Evolutionary conservation across 2,329 filamentous ascomycete species (phyloP), one percentile per base, ranked within the genome.

Genomic region (Verticillium albo-atrum): DNA sequence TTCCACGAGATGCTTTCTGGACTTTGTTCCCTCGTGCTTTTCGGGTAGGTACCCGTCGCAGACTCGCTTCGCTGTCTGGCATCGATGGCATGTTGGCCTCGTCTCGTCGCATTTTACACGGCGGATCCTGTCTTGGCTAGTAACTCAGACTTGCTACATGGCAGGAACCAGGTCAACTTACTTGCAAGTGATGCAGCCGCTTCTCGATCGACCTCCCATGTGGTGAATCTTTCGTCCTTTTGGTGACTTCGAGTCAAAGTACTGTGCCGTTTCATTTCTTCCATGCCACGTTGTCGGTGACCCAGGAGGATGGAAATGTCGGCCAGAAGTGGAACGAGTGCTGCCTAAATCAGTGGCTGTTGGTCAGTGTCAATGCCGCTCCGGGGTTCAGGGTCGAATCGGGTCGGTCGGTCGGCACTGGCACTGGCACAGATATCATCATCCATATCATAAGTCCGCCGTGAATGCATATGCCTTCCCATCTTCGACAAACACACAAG

Each of bases 31-130:
- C 6, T 63, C 60, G 2, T 63, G 57, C 0, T 15, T 15, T 6
- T 37, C 34, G 17, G 65, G 58, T 1, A 70, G 62, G 59, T 75
- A 75, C 15, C 72, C 72, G 57, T 74, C 73, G 58, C 73, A 75
- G 12, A 63, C 65, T 2, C 73, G 71, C 55, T 65, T 65, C 6
- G 67, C 62, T 6, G 27, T 64, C 25, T 62, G 15, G 17, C 67
- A 73, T 32, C 67, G 67, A 6, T 63, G 63, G 58, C 73, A 75
- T 1, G 55, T 54, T 0, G 73, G 73, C 37, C 68, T 70, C 17
- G 61, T 56, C 62, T 72, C 70, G 59, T 75, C 73, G 59, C 73
- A 75, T 53, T 74, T 74, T 3, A 75, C 68, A 25, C 71, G 71
- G 1, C 72, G 72, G 51, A 75, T 72, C 37, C 71, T 73, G 27